Base-by-base conservation (phyloP, 2,329 filamentous ascomycete genomes). In the Madurella fahalii region DNA sequence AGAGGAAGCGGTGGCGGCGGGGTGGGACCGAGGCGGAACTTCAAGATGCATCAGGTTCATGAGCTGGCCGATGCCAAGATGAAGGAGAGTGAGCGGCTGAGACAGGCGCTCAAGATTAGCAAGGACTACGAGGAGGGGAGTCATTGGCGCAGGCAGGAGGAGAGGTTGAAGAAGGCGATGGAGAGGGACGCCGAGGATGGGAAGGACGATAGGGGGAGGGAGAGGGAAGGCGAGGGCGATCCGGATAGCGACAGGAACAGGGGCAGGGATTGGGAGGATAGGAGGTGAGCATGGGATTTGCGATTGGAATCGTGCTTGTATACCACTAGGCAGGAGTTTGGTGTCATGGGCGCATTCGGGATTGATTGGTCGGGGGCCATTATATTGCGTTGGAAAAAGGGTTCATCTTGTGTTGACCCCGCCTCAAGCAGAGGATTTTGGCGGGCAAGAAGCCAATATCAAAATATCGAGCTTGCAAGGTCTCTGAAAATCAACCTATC, bases 21-120 rank as follows among this genome's bases (percentile, higher is more conserved):
- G 18, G 63, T 59, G 20, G 68, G 64, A 52, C 72, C 68, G 20
- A 71, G 67, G n/a, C 69, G 72, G 63, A 80, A 82, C 9, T 79
- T 97, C 60, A 99, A 97, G 74, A 80, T 85, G 61, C 91, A 97
- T 72, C 90, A 97, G 73, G 91, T 97, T 17, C 94, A 99, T 75
- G 94, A 97, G 74, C 80, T 96, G 69, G 94, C 94, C 16, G 89
- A 94, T 66, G 94, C 93, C 57, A 99, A 99, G 80, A 93, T 95
- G 63, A 87, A 90, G 69, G 94, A 99, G 79, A 96, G 87, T 71
- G 92, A 97, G 74, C 82, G 89, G 64, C 75, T 99, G 69, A 78
- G 93, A 61, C 89, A 80, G 71, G 94, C 94, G 8, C 77, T 99
- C 62, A 92, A 91, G 47, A 95, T 97, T 65, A 85, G 85, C 67